Evolutionary conservation across 306 rosid genomes (phyloP).

Genomic region (Quercus glauca): DNA sequence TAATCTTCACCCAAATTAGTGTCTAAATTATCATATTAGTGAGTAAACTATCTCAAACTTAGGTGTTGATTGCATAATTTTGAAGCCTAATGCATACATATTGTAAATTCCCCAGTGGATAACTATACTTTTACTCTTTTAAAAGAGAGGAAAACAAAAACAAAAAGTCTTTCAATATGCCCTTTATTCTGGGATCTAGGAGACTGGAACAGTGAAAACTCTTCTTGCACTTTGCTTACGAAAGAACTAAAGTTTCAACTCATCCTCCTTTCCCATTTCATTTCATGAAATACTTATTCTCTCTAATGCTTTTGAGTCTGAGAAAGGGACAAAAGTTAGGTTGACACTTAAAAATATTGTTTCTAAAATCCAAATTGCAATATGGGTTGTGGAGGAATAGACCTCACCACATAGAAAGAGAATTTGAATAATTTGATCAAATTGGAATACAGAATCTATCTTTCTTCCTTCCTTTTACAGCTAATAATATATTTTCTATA

Average conservation of each 20-base stretch:
- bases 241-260: constrained; percentile 9
- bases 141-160: too few relatives aligned
- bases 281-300: constrained; percentile 24
- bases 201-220: background rate
- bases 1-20: too few relatives aligned
- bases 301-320: constrained; percentile 36
- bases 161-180: too few relatives aligned
- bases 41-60: too few relatives aligned
- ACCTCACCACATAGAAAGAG: constrained; percentile 46
- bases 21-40: too few relatives aligned
- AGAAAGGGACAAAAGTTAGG: constrained; percentile 43
- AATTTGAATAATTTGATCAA: constrained; percentile 66
- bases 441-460: constrained; percentile 57
- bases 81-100: too few relatives aligned
- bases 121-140: too few relatives aligned
- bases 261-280: background rate
- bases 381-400: constrained; percentile 32
- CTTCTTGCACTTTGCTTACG: background rate
- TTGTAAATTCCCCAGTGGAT: too few relatives aligned
- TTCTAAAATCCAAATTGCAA: constrained; percentile 33
- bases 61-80: too few relatives aligned
- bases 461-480: constrained; percentile 37
- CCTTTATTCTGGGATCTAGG: background rate
- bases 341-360: constrained; percentile 20
- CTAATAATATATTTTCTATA: constrained; percentile 26